Base-by-base conservation (phyloP, 495 filamentous ascomycete species). In the Mycothermus thermophilus region DNA sequence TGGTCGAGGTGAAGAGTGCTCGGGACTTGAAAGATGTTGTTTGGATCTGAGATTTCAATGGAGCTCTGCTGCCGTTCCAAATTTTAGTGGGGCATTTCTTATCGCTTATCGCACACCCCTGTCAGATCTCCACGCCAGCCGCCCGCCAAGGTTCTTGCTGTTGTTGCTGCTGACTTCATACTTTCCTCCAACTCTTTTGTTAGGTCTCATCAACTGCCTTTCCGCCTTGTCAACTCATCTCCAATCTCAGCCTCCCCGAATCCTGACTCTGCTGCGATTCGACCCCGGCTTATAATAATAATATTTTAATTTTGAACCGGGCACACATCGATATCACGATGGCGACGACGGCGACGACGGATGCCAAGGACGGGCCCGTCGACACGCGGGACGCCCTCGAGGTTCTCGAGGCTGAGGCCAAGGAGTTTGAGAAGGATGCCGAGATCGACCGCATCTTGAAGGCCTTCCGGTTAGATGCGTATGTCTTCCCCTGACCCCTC, bases 401-500 rank as follows among this genome's bases (percentile, higher is more conserved):
- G 44, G 72, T 75, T 26, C 75, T 96, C 5, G 88, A 93, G 51
- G 72, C 74, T 26, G 86, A 93, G 53, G 76, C 80, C 20, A 84
- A 83, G 32, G 90, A 96, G 50, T 93, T 85, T 50, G 74, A 77
- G 35, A 96, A 95, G 82, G 90, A 96, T 71, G 80, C 83, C 40
- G 88, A 96, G 59, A 95, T 96, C 52, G 83, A 86, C 50, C 83
- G 88, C 30, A 95, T 97, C 48, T 66, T 92, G 43, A 79, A 80
- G 51, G 82, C 85, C 32, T 97, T 95, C 53, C 69, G 76, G 48
- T 71, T 93, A 44, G 81, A 95, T 67, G 83, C 87, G 80, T 86
- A 63, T 61, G 72, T 64, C 9, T 24, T 12, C 42, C 16, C 20
- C 20, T 13, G 30, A 8, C 22, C 27, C 25, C 30, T 27, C 37